phyloP scores from a whole-genome alignment of 257 asterid species.

The Datura wrightii region DNA sequence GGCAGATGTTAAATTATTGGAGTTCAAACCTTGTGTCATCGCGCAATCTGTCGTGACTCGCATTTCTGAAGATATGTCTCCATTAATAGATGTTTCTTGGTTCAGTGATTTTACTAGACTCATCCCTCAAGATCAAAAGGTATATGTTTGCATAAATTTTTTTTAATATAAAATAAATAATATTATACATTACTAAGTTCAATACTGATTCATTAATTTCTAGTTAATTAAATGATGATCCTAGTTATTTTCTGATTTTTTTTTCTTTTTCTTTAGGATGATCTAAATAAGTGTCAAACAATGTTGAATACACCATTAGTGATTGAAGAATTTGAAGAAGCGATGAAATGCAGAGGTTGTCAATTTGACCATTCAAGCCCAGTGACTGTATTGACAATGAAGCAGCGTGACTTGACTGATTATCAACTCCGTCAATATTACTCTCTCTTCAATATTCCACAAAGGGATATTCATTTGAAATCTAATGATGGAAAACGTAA shows the following conservation, averaged over 20 bases:
- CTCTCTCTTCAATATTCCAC: slow-evolving; percentile 25
- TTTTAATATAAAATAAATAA: too few species aligned
- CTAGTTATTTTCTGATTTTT: too few species aligned
- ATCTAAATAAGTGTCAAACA: slow-evolving; percentile 52
- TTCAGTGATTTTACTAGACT: slow-evolving; percentile 41
- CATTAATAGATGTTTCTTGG: slow-evolving; percentile 30
- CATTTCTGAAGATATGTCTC: slow-evolving; percentile 35
- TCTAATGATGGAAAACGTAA: slow-evolving; percentile 51
- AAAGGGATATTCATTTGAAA: slow-evolving; percentile 1
- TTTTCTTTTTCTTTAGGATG: slow-evolving; percentile 44
- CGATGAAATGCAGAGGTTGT: slow-evolving; percentile 19
- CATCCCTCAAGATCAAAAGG: slow-evolving; percentile 60
- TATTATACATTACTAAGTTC: too few species aligned
- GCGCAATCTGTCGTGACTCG: slow-evolving; percentile 54
- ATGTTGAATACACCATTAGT: slow-evolving; percentile 39
- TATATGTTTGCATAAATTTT: background rate
- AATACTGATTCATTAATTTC: too few species aligned
- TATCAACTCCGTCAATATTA: slow-evolving; percentile 13
- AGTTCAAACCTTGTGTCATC: slow-evolving; percentile 57
- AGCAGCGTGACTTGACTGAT: slow-evolving; percentile 32
- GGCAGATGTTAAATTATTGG: slow-evolving; percentile 59
- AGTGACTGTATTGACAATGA: slow-evolving; percentile 58
- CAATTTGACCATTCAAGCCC: slow-evolving; percentile 63
- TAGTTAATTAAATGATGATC: too few species aligned
- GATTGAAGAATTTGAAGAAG: slow-evolving; percentile 26